Evolutionary conservation across 176 grass and related monocot species (phyloP).

Genomic region (Puya raimondii): DNA sequence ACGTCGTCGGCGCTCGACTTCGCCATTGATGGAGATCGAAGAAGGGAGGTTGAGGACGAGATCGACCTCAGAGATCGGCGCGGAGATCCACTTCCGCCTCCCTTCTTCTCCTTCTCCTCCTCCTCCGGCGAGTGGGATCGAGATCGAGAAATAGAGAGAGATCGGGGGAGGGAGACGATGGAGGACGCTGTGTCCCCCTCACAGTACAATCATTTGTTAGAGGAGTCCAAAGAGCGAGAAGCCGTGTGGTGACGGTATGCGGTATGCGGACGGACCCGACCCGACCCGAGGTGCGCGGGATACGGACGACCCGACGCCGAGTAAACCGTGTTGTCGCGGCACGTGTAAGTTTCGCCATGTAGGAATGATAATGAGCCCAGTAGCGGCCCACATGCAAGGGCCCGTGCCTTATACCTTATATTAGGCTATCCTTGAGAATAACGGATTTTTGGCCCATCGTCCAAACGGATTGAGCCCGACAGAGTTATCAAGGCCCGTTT

Average conservation of each 20-base stretch:
- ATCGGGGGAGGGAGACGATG: neutral
- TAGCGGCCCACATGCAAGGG: no score
- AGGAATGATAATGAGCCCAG: no score
- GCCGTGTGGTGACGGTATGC: neutral
- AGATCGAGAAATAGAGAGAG: neutral
- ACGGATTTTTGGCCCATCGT: no score
- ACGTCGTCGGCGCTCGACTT: slow-evolving; percentile 77
- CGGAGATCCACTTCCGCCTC: neutral
- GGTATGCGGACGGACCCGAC: neutral
- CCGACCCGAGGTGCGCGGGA: neutral
- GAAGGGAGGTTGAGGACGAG: neutral
- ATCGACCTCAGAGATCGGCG: neutral
- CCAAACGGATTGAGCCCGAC: no score
- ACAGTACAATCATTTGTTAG: neutral
- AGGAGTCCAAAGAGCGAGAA: neutral
- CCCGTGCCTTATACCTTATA: no score
- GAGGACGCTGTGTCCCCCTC: neutral
- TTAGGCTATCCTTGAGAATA: no score
- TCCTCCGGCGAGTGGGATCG: neutral
- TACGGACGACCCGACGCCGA: neutral
- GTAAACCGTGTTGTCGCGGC: neutral
- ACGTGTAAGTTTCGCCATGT: neutral
- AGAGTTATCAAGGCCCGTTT: no score
- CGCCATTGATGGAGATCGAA: slow-evolving; percentile 35
- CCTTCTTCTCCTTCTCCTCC: neutral